Conservation (phyloP, 352 stramenopile species). For the Phytopythium cucurbitacearum region DNA sequence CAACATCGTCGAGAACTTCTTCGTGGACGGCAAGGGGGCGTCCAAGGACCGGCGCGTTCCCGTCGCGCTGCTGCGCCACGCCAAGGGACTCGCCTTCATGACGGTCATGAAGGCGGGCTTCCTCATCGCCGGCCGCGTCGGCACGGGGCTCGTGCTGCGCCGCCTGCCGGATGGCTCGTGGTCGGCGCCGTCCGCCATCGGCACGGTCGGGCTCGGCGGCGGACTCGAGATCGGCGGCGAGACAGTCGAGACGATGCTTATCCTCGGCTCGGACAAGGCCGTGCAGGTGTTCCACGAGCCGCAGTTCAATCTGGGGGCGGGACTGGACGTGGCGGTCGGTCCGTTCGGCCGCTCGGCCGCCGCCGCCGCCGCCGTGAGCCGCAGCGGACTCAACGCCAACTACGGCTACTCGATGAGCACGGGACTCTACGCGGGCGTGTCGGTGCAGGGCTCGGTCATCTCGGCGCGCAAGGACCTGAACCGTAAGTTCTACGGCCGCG, state of each 20-base stretch:
- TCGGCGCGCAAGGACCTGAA: conserved; percentile 67
- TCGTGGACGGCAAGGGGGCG: conserved; percentile 27
- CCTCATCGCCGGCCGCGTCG: conserved; percentile 28
- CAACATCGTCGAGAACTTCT: conserved; percentile 43
- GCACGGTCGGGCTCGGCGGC: conserved; percentile 55
- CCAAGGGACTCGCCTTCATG: conserved; percentile 23
- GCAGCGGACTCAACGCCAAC: conserved; percentile 56
- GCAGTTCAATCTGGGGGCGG: conserved; percentile 74
- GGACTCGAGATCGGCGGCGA: conserved; percentile 78
- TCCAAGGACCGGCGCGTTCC: conserved; percentile 23
- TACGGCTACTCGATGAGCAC: conserved; percentile 86
- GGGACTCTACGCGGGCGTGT: conserved; percentile 81
- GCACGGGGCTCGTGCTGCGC: conserved; percentile 59
- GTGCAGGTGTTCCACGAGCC: conserved; percentile 75
- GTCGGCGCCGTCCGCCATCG: conserved; percentile 85
- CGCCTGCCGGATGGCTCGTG: conserved; percentile 57
- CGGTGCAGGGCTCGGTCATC: conserved; percentile 80
- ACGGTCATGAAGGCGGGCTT: conserved; percentile 27
- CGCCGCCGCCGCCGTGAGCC: conserved; percentile 36
- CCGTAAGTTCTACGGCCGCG: conserved; percentile 82
- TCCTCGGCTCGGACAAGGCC: conserved; percentile 76
- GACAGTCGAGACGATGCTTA: conserved; percentile 86
- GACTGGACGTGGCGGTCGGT: conserved; percentile 75
- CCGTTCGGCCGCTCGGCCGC: conserved; percentile 57
- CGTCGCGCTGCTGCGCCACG: conserved; percentile 23